Conservation (phyloP, 129 eudicot genomes). For the Lactuca saligna region DNA sequence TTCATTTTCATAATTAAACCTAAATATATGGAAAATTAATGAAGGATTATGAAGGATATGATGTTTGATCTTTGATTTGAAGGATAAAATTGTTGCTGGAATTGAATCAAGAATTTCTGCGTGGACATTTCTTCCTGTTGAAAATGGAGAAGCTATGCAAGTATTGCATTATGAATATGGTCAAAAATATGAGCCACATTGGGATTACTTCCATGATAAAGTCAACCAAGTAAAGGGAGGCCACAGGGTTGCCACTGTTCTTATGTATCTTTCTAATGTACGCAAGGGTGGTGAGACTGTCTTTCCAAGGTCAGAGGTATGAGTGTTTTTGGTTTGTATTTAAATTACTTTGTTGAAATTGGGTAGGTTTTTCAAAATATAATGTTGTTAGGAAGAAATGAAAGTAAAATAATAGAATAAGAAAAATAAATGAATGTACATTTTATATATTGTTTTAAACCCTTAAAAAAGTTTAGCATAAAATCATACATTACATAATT, state of each 20-base stretch:
- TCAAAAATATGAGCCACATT: slow-evolving; percentile 28
- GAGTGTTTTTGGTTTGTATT: neutral
- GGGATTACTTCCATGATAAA: slow-evolving; percentile 62
- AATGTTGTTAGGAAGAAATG: neutral
- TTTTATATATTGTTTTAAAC: too few species aligned
- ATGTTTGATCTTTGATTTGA: slow-evolving; percentile 9
- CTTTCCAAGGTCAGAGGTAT: slow-evolving; percentile 69
- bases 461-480: neutral
- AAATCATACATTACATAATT: neutral
- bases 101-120: slow-evolving; percentile 73
- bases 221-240: slow-evolving; percentile 74
- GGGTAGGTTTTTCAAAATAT: neutral
- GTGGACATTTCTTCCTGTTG: slow-evolving; percentile 74
- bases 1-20: neutral
- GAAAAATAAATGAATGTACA: neutral
- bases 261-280: slow-evolving; percentile 85
- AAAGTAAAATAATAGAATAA: neutral
- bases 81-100: slow-evolving; percentile 64
- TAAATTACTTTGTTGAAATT: neutral
- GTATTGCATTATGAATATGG: slow-evolving; percentile 61
- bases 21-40: neutral
- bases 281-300: slow-evolving; percentile 82
- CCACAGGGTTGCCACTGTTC: slow-evolving; percentile 86
- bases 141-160: slow-evolving; percentile 81
- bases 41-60: neutral